A percentile compares a stretch with the other conserved stretches of the same genome.
Evolutionary conservation across 345 rosid genomes (phyloP).

Genomic region (Hibiscus syriacus): DNA sequence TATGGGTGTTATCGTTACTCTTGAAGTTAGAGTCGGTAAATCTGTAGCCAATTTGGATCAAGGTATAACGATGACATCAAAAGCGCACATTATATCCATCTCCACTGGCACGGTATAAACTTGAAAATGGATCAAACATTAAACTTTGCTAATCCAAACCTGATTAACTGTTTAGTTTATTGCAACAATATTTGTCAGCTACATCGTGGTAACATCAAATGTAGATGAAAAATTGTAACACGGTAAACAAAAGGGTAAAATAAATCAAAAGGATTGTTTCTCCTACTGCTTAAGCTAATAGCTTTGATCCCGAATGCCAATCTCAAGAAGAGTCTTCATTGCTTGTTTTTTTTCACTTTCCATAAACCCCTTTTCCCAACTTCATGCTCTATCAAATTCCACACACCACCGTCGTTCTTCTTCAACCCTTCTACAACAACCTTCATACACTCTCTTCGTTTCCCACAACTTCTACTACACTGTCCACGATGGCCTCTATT

Average conservation of each 20-base stretch:
- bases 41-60: too few species aligned
- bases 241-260: constrained; percentile 13
- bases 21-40: too few species aligned
- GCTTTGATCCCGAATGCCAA: constrained; percentile 13
- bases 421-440: constrained; percentile 35
- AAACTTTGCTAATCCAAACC: background rate
- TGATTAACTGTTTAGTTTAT: background rate
- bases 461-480: constrained; percentile 56
- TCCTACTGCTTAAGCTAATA: background rate
- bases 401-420: constrained; percentile 22
- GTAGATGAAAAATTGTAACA: background rate
- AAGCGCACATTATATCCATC: too few species aligned
- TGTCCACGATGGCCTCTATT: constrained; percentile 48
- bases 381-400: constrained; percentile 51
- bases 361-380: constrained; percentile 60
- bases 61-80: too few species aligned
- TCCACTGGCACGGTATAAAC: background rate
- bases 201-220: background rate
- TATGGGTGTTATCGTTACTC: too few species aligned
- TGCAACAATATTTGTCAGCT: background rate
- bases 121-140: background rate
- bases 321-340: constrained; percentile 48
- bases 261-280: background rate
- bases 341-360: constrained; percentile 76
- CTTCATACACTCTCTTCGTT: constrained; percentile 61